Evolutionary conservation across 78 protist species (phyloP).

Genomic region (Dictyostelium brefeldianum): DNA sequence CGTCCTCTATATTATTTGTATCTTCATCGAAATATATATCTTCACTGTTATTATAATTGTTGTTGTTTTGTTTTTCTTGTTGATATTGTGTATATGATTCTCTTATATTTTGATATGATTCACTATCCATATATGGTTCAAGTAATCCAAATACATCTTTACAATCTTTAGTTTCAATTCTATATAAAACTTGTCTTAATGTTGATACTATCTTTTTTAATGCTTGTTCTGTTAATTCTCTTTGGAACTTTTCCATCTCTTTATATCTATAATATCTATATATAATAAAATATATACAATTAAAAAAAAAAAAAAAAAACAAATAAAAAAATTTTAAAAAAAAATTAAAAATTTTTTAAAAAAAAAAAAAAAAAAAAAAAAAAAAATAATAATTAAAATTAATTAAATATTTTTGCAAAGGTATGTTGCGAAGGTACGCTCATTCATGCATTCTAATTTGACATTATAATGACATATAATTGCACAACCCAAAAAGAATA

Average conservation of each 20-base stretch:
- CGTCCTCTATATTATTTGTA: not conserved
- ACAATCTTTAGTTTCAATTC: slow-evolving; percentile 28
- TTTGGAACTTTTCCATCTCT: slow-evolving; percentile 3
- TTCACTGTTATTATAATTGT: not conserved
- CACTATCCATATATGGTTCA: slow-evolving; percentile 49
- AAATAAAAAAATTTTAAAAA: not conserved
- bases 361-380: not conserved
- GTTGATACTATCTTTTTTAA: not conserved
- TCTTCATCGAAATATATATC: slow-evolving; percentile 23
- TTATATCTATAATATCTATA: not conserved
- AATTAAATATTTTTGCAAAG: not conserved
- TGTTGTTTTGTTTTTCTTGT: slow-evolving; percentile 22
- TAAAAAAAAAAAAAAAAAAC: not conserved
- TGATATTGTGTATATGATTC: slow-evolving; percentile 1
- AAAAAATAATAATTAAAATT: not conserved
- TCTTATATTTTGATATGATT: slow-evolving; percentile 20
- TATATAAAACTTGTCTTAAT: not conserved
- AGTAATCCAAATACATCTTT: slow-evolving; percentile 50
- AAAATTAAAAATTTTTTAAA: not conserved
- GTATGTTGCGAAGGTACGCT: not conserved
- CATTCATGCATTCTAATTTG: not conserved
- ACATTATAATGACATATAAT: too few relatives aligned
- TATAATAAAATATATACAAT: not conserved
- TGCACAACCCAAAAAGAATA: too few relatives aligned
- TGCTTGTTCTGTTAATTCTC: not conserved